Base-by-base conservation (phyloP, 192 early-diverging fungal species). In the Neocallimastix lanati region DNA sequence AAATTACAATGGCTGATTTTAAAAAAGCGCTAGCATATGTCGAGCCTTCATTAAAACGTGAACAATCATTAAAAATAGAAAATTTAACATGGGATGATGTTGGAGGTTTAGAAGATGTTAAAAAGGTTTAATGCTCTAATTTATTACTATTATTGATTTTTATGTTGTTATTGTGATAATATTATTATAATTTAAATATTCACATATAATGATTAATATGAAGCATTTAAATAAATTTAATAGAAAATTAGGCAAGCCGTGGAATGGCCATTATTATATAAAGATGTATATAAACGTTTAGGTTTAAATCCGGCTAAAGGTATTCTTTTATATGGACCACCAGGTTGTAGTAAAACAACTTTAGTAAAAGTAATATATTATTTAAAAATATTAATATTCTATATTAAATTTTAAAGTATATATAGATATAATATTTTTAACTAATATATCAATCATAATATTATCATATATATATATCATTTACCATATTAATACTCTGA, bases 291-390 rank as follows among this genome's bases (percentile, higher is more conserved):
- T 83, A 58, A 77, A 29, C 84, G 92, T 28, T 84, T 99, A 16
- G 96, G 98, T 5, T 80, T 99, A 30, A 88, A 86, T 37, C 91
- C 93, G 0, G 92, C 95, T 1, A 84, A 93, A 27, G 98, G 98
- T 4, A 91, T 99, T 1, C 84, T 99, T n/a, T 85, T 99, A 13
- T 96, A 96, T 83, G 98, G 98, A 3, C 98, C 98, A 28, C 96
- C 98, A 5, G 98, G 96, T 14, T 99, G 97, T 84, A 94, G 93
- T 85, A 99, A 99, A 82, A 99, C 98, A 0, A 97, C 96, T 1
- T 84, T 99, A 36, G 80, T 78, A 0, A 37, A 78, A 13, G 80
- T 38, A 28, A 77, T 38, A 28, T 13, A 94, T n/a, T n/a, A n/a
- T n/a, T n/a, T n/a, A n/a, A n/a, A n/a, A n/a, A n/a, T n/a, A n/a